Evolutionary conservation across 2,329 filamentous ascomycete species (phyloP).

Genomic region (Aspergillus versicolor): DNA sequence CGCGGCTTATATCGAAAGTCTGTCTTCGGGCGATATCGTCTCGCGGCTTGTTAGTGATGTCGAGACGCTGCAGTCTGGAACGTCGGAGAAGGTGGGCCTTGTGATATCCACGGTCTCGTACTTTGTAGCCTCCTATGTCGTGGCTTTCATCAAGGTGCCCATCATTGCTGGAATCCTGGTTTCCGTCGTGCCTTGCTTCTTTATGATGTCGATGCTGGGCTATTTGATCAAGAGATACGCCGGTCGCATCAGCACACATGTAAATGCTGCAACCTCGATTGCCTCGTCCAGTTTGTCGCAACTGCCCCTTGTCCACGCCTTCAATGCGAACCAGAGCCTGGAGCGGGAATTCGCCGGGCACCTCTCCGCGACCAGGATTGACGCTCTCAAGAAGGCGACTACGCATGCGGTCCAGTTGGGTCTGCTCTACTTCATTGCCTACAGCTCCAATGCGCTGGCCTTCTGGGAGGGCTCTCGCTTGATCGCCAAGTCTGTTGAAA

Average conservation of each 20-base stretch:
- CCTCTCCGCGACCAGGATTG: constrained; percentile 50
- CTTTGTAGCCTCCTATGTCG: constrained; percentile 65
- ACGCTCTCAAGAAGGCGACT: constrained; percentile 58
- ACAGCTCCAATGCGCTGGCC: constrained; percentile 64
- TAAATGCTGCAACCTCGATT: constrained; percentile 32
- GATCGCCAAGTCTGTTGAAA: constrained; percentile 41
- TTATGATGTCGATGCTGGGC: constrained; percentile 57
- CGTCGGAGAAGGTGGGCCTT: constrained; percentile 69
- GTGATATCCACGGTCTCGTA: constrained; percentile 63
- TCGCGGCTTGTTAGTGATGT: constrained; percentile 62
- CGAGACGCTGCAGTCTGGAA: constrained; percentile 64
- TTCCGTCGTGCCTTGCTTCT: constrained; percentile 61
- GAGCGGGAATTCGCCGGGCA: constrained; percentile 58
- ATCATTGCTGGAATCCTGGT: constrained; percentile 64
- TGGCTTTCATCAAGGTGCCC: constrained; percentile 65
- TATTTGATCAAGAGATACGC: constrained; percentile 53
- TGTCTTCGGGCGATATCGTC: constrained; percentile 63
- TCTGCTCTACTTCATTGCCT: constrained; percentile 65
- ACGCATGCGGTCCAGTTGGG: constrained; percentile 59
- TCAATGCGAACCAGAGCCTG: constrained; percentile 59
- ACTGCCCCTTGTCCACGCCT: constrained; percentile 64
- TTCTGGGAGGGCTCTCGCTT: constrained; percentile 66
- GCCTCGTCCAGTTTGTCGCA: constrained; percentile 36
- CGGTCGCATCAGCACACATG: constrained; percentile 39
- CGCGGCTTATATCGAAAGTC: constrained; percentile 62